phyloP scores from a whole-genome alignment of 2,329 filamentous ascomycete genomes.

The Aspergillus sp. region DNA sequence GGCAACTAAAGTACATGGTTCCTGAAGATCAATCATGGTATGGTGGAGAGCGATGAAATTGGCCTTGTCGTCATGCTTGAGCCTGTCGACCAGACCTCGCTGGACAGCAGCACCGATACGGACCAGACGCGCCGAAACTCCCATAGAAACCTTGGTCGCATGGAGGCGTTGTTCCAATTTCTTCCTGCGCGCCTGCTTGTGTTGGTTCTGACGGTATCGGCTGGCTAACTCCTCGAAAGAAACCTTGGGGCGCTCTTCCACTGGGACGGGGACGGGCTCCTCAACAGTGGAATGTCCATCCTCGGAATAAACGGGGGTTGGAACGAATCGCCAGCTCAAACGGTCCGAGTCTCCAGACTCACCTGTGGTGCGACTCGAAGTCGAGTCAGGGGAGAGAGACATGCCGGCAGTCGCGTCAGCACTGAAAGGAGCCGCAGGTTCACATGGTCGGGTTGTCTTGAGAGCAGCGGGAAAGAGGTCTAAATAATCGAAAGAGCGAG shows the following conservation, averaged over 20 bases:
- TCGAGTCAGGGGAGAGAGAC: constrained; percentile 26
- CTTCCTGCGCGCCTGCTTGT: constrained; percentile 47
- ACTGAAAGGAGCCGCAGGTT: constrained; percentile 34
- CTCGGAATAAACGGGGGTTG: constrained; percentile 26
- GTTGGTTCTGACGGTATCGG: constrained; percentile 47
- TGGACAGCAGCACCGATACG: constrained; percentile 48
- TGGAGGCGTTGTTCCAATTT: constrained; percentile 45
- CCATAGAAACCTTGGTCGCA: constrained; percentile 48
- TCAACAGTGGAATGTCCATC: constrained; percentile 24
- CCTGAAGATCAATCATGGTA: constrained; percentile 49
- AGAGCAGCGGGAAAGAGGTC: constrained; percentile 31
- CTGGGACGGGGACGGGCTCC: constrained; percentile 20
- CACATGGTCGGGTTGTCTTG: constrained; percentile 39
- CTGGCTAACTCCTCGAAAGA: constrained; percentile 51
- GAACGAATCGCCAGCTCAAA: constrained; percentile 31
- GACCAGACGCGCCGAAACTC: constrained; percentile 47
- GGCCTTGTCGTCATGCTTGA: constrained; percentile 51
- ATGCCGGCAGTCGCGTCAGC: constrained; percentile 31
- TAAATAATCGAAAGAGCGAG: constrained; percentile 17
- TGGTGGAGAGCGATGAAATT: constrained; percentile 51
- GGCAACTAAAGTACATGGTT: constrained; percentile 43
- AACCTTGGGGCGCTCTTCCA: constrained; percentile 33
- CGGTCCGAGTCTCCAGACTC: constrained; percentile 40
- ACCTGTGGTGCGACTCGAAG: constrained; percentile 35
- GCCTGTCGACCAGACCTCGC: constrained; percentile 50